Evolutionary conservation across 2,329 filamentous ascomycete species (phyloP), one percentile per base, ranked within the genome.

Genomic region (Fusarium caatingaense): DNA sequence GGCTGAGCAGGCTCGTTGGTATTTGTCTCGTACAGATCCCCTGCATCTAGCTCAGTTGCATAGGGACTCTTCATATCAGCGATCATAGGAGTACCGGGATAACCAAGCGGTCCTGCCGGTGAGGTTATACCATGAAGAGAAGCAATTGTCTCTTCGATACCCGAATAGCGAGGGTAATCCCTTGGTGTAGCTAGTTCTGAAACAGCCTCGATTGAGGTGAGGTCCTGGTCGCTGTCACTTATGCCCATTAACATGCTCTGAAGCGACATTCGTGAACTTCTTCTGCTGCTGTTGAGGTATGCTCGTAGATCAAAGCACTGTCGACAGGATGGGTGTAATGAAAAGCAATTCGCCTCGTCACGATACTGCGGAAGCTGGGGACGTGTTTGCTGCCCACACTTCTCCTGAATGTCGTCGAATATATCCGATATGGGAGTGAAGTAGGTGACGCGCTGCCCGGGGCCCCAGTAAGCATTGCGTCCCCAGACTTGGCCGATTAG

Each of bases 371-470:
- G 82, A 23, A 84, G 77, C 56, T 78, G 77, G 0, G 82, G 82
- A 18, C 81, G 77, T 9, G 72, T 71, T 45, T 79, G 75, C 68
- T 83, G 76, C 4, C 78, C 80, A 50, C 81, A 84, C 51, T 78
- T 79, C 66, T 84, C 83, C 59, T 83, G 81, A 25, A 83, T 82
- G 48, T 84, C 82, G 41, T 84, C 82, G 23, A 84, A 80, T 16
- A 84, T 76, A 62, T 84, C 83, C 30, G 76, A 71, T 20, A 83
- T 78, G 3, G 82, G 82, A 7, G 82, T 84, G 70, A 84, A 84
- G 72, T 76, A 84, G 8, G 82, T 80, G 1, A 78, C 61, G 2
- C 83, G 75, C 3, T 81, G 81, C 0, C 83, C 83, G 1, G 79
- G 64, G 0, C 82, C 83, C 72, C 76, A 82, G 66, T 83, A 83